Conservation (phyloP, 768 basidiomycete genomes). For the Roridomyces roridus region DNA sequence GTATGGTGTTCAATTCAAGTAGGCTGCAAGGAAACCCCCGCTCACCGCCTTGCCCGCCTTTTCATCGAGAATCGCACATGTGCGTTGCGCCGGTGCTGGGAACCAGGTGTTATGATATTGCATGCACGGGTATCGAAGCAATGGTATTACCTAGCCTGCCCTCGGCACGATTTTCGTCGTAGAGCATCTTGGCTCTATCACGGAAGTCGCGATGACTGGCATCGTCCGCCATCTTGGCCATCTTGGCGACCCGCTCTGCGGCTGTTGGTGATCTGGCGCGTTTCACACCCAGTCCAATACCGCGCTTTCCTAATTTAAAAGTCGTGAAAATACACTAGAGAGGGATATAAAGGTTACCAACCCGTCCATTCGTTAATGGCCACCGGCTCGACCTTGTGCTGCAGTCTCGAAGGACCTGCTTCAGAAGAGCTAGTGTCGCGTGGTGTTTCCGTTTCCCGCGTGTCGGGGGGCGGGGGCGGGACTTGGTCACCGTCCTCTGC, state of each 20-base stretch:
- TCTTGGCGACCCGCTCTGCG: constrained; percentile 71
- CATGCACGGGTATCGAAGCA: not conserved
- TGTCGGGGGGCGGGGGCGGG: not conserved
- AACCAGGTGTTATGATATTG: not conserved
- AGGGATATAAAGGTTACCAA: constrained; percentile 68
- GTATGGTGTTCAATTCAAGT: not conserved
- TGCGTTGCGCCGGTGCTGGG: constrained; percentile 68
- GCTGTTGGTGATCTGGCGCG: constrained; percentile 70
- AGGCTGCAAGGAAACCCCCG: constrained; percentile 2
- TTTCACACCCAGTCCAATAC: constrained; percentile 71
- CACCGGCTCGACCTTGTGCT: constrained; percentile 70
- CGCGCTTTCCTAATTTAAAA: constrained; percentile 87
- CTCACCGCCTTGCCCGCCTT: constrained; percentile 69
- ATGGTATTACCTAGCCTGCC: constrained; percentile 58
- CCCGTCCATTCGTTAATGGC: constrained; percentile 87
- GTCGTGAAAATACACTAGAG: too few relatives aligned
- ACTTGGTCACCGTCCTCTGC: constrained; percentile 29
- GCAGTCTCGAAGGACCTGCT: constrained; percentile 11
- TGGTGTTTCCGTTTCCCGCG: not conserved
- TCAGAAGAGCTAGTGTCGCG: constrained; percentile 1
- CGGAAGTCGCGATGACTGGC: constrained; percentile 65
- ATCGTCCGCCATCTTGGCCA: constrained; percentile 67
- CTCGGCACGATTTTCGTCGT: constrained; percentile 78
- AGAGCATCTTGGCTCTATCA: constrained; percentile 73
- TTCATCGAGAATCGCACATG: constrained; percentile 79